Conservation (phyloP, 345 rosid genomes). For the Carallia brachiata region DNA sequence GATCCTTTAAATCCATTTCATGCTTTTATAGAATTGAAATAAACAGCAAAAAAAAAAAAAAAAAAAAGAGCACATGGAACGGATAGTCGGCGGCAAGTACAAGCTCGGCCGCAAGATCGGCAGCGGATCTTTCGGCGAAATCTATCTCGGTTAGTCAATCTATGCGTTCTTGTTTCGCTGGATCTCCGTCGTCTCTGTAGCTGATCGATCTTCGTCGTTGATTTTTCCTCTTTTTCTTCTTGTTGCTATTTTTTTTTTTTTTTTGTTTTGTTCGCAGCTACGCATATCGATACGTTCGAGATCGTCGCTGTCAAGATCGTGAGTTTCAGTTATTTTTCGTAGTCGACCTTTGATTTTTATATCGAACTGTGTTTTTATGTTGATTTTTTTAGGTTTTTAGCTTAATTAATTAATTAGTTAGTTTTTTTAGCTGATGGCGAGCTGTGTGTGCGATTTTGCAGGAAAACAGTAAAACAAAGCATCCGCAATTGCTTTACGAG, state of each 20-base stretch:
- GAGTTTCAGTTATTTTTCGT: constrained; percentile 29
- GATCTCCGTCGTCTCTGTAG: neutral
- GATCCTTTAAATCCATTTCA: no score
- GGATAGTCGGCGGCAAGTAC: constrained; percentile 84
- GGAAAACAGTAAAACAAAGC: constrained; percentile 87
- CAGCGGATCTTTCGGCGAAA: constrained; percentile 96
- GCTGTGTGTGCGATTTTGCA: constrained; percentile 19
- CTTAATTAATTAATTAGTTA: neutral
- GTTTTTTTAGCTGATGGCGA: neutral
- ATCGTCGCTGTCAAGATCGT: constrained; percentile 95
- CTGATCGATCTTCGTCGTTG: neutral
- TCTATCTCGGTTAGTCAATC: constrained; percentile 65
- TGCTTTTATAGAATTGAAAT: no score
- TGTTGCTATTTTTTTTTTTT: neutral
- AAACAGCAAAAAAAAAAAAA: no score
- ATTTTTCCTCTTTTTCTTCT: neutral
- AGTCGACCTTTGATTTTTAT: neutral
- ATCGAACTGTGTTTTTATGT: neutral
- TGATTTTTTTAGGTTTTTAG: neutral
- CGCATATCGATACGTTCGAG: constrained; percentile 84
- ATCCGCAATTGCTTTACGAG: constrained; percentile 88
- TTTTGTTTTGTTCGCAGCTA: constrained; percentile 47
- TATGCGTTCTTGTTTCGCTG: neutral
- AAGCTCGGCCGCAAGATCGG: constrained; percentile 97
- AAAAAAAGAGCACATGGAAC: constrained; percentile 34